Evolutionary conservation across 2,329 filamentous ascomycete species (phyloP).

Genomic region (Cladosporium austrohemisphaericum): DNA sequence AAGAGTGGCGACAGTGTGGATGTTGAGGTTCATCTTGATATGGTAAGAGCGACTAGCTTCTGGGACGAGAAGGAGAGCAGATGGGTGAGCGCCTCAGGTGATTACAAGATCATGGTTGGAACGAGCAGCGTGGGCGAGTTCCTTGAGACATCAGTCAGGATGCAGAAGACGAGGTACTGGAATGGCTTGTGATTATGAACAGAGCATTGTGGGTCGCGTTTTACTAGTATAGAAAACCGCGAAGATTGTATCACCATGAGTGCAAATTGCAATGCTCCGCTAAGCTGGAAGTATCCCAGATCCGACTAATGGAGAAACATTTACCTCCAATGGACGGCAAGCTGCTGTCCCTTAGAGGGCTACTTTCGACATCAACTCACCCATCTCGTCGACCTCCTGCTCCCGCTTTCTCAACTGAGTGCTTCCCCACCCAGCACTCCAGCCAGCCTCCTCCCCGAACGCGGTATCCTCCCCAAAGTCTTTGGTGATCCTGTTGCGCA

Average conservation of each 20-base stretch:
- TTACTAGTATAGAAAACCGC: no score
- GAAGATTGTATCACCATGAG: no score
- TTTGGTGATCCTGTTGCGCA: background rate
- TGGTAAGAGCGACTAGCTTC: conserved; percentile 58
- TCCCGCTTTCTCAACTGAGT: background rate
- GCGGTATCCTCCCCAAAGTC: background rate
- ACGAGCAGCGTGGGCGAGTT: conserved; percentile 14
- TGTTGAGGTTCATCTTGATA: conserved; percentile 56
- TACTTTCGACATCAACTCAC: background rate
- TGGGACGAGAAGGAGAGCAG: conserved; percentile 65
- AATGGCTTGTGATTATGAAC: conserved; percentile 12
- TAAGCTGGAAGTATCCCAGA: no score
- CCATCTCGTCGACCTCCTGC: background rate
- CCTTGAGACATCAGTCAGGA: conserved; percentile 4
- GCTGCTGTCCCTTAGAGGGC: background rate
- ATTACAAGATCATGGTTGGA: conserved; percentile 59
- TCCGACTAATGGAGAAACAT: no score
- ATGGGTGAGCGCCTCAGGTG: conserved; percentile 64
- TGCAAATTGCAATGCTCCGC: no score
- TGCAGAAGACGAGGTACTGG: conserved; percentile 14
- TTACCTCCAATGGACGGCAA: no score
- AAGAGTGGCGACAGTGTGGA: conserved; percentile 55
- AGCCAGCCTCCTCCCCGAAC: background rate
- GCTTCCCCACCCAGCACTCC: background rate
- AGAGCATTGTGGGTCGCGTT: no score